Evolutionary conservation across 108 stramenopile species (phyloP), one percentile per base, ranked within the genome.

Genomic region (Cyclotella distinguenda): DNA sequence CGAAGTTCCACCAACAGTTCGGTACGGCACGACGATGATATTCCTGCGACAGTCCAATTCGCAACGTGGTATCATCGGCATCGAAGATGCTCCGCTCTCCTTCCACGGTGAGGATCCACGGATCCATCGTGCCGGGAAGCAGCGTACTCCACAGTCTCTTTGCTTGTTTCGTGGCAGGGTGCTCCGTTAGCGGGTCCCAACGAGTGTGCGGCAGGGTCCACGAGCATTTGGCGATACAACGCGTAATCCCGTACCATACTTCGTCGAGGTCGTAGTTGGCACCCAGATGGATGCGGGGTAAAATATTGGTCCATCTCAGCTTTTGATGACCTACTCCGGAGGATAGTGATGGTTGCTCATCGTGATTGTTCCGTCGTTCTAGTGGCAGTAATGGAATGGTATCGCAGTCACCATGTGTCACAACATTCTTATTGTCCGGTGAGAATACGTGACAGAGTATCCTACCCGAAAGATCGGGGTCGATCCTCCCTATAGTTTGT

Each of bases 161-260:
- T 3, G 36, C 66, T 50, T 31, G 22, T 27, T 33, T 43, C 33
- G 6, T 31, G 4, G 38, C 1, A 1, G 0, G 26, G 4, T 38
- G 28, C 34, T 21, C 6, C 4, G n/a, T 18, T 12, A 11, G 13
- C 30, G n/a, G 23, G 38, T 30, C 35, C 1, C 5, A 3, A 18
- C 15, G 2, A 16, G 22, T 23, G 18, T 26, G 0, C 36, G 53
- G 53, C n/a, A n/a, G n/a, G 7, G 55, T 45, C 74, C 74, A 75
- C 1, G 60, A 61, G n/a, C 42, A 67, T 55, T 48, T 60, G 5
- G 66, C 58, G 11, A 66, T 75, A 66, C 74, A 75, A 7, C 74
- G 66, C 15, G 74, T 75, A 15, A 61, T 66, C n/a, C 74, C 74
- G 34, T 68, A 75, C 74, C 74, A 75, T 49, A 75, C 50, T 50